phyloP scores from a whole-genome alignment of 139 green algal species.

The Chlamydomonas applanata region DNA sequence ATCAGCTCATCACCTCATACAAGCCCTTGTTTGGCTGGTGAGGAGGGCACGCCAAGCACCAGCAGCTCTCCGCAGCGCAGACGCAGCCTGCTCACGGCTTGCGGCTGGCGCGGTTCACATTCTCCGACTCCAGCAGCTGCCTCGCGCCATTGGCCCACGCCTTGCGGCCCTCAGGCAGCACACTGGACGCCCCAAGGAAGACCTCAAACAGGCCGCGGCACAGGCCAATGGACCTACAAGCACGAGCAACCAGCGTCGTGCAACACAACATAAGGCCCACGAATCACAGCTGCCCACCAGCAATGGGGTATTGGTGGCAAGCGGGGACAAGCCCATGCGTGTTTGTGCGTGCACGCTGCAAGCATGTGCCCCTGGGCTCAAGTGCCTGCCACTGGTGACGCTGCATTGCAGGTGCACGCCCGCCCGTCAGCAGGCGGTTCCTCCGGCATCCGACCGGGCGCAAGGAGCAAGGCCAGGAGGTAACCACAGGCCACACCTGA shows the following conservation, averaged over 20 bases:
- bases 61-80: too few relatives aligned
- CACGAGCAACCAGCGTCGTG: too few relatives aligned
- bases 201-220: conserved; percentile 77
- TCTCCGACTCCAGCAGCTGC: conserved; percentile 61
- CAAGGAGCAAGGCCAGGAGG: background rate
- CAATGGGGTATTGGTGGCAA: too few relatives aligned
- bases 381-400: background rate
- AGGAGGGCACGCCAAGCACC: too few relatives aligned
- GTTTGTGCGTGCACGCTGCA: too few relatives aligned
- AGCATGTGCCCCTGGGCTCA: background rate
- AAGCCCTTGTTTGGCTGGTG: too few relatives aligned
- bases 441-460: background rate
- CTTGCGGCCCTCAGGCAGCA: conserved; percentile 46
- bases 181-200: conserved; percentile 52
- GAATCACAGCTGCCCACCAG: too few relatives aligned
- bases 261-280: too few relatives aligned
- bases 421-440: too few relatives aligned
- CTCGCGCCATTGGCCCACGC: conserved; percentile 57
- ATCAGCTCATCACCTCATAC: too few relatives aligned
- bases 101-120: conserved; percentile 40
- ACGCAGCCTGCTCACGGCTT: background rate
- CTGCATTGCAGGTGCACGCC: background rate
- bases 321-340: too few relatives aligned
- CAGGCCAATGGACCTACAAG: conserved; percentile 28
- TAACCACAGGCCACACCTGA: conserved; percentile 37